Base-by-base conservation (phyloP, 176 grass and related monocot species). In the Carex cristatella region DNA sequence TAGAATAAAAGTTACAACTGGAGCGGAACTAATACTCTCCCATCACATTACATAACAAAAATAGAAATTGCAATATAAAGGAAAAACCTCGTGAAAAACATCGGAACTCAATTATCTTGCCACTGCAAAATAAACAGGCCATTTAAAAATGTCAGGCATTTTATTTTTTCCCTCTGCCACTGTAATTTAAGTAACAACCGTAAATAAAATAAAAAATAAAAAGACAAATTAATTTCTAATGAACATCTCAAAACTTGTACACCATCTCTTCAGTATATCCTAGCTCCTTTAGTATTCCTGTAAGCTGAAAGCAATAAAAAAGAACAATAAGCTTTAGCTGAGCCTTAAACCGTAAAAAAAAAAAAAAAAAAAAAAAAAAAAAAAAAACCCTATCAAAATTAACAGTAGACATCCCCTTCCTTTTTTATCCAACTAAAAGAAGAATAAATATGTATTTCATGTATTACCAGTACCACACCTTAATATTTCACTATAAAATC, bases 201-300 rank as follows among this genome's bases (percentile, higher is more conserved):
- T 40, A 72, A 72, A 63, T 40, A 40, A 40, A 40, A 4, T 1
- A 35, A 35, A 35, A 38, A 38, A 38, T 38, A 38, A 62, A 63
- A 62, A 62, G 63, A 8, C 4, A 33, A 40, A 61, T 55, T 1
- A 28, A 49, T 54, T 51, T 53, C 61, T 15, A 19, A 67, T 65
- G 40, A 9, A 5, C 28, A 61, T 83, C 89, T 98, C 88, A 98
- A 84, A 98, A 95, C 84, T 95, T 98, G 89, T 95, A 98, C 56
- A 98, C 93, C 95, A 95, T 98, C 0, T 92, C 88, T 49, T 85
- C 76, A 0, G 91, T 90, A 87, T 98, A 98, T 85, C 93, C 93
- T 44, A 95, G 10, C 54, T 98, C 91, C 85, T 93, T 98, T 55
- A 98, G 91, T 87, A 98, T 8, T 49, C 95, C 95, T 3, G 89